Percentiles rank a stretch among this genome's conserved stretches.
Conservation (phyloP, 2,329 filamentous ascomycete genomes). For the Talaromyces sp. region DNA sequence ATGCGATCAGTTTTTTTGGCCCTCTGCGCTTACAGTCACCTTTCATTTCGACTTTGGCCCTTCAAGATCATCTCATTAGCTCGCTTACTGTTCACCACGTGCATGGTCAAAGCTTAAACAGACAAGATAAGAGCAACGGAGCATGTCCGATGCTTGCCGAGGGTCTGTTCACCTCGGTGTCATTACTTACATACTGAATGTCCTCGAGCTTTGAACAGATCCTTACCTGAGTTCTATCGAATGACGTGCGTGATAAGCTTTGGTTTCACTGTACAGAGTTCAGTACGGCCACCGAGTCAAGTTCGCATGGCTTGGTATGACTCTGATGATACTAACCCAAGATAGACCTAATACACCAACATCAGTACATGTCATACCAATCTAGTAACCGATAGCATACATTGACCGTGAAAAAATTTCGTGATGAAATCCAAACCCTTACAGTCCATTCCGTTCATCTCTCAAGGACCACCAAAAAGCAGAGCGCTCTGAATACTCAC, state of each 20-base stretch:
- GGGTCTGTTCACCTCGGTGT: not conserved
- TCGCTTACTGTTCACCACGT: not conserved
- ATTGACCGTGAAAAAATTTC: not conserved
- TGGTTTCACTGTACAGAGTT: not conserved
- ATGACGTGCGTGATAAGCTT: not conserved
- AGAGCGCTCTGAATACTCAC: slow-evolving; percentile 54
- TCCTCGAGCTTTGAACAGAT: not conserved
- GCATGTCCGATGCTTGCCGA: not conserved
- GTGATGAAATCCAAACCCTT: not conserved
- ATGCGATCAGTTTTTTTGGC: not conserved
- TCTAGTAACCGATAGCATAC: not conserved
- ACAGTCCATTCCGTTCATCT: slow-evolving; percentile 6
- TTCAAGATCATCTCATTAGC: not conserved
- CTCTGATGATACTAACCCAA: not conserved
- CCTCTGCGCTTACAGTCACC: not conserved
- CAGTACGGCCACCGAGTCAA: not conserved
- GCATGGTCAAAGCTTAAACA: not conserved
- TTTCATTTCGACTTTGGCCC: not conserved
- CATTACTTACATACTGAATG: not conserved
- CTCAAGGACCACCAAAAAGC: slow-evolving; percentile 47
- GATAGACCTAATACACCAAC: not conserved
- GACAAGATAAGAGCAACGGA: not conserved
- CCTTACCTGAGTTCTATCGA: not conserved
- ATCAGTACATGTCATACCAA: not conserved
- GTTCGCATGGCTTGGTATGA: not conserved